Evolutionary conservation across 192 early-diverging fungal genomes (phyloP), one percentile per base, ranked within the genome.

Genomic region (Coemansia sp.): DNA sequence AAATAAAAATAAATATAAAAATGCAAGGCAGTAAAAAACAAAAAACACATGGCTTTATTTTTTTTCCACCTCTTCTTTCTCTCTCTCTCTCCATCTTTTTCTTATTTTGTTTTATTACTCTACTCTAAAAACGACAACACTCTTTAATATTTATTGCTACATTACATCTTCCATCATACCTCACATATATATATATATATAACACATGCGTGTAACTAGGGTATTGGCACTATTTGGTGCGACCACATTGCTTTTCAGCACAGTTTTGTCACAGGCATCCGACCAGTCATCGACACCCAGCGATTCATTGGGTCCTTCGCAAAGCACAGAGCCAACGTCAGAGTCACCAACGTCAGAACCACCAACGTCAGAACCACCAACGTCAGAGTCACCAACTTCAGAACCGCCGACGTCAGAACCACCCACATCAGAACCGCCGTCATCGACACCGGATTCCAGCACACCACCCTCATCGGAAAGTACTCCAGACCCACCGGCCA

Each of bases 31-130:
- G 38, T 28, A 41, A 8, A 28, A 18, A 34, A 36, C 64, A 36
- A 35, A 28, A 28, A 28, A 28, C 22, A 28, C 64, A 41, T 41
- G 39, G 5, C 39, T 1, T 41, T 9, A 12, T 55, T 55, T 65
- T 53, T 36, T 57, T 67, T 35, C 56, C 38, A 48, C 18, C 39
- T 41, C 38, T 45, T 18, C 39, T 28, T 34, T 17, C 12, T 55
- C 18, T 66, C 15, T 59, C n/a, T 63, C 18, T 34, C n/a, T 58
- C 17, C 22, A 28, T 28, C 22, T 28, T 28, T 28, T 28, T 28
- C 22, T 28, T 52, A 22, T 48, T 43, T 60, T 59, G 14, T 32
- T 58, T 28, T 35, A 58, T 61, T 61, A 35, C 59, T 34, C 37
- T 38, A 38, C 33, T 15, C 6, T 32, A 61, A 61, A 60, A 61